Evolutionary conservation across 768 basidiomycete species (phyloP).

Genomic region (Hortiboletus flavorubellus): DNA sequence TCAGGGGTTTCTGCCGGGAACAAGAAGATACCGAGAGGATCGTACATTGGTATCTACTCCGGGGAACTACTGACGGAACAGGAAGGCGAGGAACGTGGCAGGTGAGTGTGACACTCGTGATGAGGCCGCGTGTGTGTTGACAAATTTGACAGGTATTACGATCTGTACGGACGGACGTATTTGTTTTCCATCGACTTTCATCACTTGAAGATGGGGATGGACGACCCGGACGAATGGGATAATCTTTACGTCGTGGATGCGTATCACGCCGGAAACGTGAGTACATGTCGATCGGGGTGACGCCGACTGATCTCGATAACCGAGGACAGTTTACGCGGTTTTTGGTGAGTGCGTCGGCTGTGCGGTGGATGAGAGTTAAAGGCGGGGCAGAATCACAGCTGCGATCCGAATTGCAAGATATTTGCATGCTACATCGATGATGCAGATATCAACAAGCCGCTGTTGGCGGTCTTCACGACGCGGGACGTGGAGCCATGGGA

Average conservation of each 20-base stretch:
- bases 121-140: not conserved
- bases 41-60: slow-evolving; percentile 80
- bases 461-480: slow-evolving; percentile 63
- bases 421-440: slow-evolving; percentile 80
- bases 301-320: not conserved
- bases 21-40: slow-evolving; percentile 62
- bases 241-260: slow-evolving; percentile 71
- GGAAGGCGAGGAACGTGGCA: slow-evolving; percentile 65
- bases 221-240: slow-evolving; percentile 22
- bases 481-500: slow-evolving; percentile 61
- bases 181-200: slow-evolving; percentile 82
- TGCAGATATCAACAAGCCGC: slow-evolving; percentile 63
- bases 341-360: slow-evolving; percentile 47
- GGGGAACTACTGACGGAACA: slow-evolving; percentile 76
- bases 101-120: slow-evolving; percentile 39
- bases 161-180: slow-evolving; percentile 71
- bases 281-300: slow-evolving; percentile 25
- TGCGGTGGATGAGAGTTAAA: not conserved
- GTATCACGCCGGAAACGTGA: slow-evolving; percentile 81
- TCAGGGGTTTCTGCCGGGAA: slow-evolving; percentile 69
- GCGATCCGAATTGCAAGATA: slow-evolving; percentile 78
- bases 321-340: slow-evolving; percentile 85
- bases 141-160: slow-evolving; percentile 53
- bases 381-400: slow-evolving; percentile 75
- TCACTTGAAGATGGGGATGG: slow-evolving; percentile 45